A percentile compares a stretch with the other conserved stretches of the same genome.
phyloP scores from a whole-genome alignment of 208 protist species.

The Crithidia sp. region DNA sequence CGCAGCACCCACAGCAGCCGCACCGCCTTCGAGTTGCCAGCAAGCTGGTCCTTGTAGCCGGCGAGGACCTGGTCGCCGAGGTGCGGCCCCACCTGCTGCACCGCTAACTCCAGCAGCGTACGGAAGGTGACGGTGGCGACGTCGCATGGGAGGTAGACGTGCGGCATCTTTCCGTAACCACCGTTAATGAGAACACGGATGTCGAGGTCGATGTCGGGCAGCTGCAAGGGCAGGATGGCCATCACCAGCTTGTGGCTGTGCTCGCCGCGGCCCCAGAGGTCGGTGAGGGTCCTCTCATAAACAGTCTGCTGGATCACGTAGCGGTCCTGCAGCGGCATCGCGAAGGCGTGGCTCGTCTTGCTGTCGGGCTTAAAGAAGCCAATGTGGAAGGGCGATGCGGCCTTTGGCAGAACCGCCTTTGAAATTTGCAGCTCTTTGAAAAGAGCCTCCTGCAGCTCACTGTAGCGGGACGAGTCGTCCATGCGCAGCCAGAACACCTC shows the following conservation, averaged over 20 bases:
- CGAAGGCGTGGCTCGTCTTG: constrained; percentile 22
- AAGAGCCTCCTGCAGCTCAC: constrained; percentile 31
- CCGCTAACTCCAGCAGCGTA: constrained; percentile 28
- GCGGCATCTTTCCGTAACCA: constrained; percentile 49
- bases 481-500: constrained; percentile 30
- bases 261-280: constrained; percentile 25
- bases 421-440: constrained; percentile 19
- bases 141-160: constrained; percentile 39
- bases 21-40: constrained; percentile 9
- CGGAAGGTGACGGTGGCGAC: constrained; percentile 28
- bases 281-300: constrained; percentile 20
- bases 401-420: constrained; percentile 4
- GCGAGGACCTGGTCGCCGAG: constrained; percentile 12
- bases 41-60: constrained; percentile 23
- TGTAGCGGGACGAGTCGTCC: constrained; percentile 30
- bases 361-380: constrained; percentile 36
- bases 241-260: constrained; percentile 41
- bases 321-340: constrained; percentile 15
- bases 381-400: constrained; percentile 35
- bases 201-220: constrained; percentile 25
- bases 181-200: constrained; percentile 42
- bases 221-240: constrained; percentile 45
- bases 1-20: constrained; percentile 37
- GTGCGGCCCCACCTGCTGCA: constrained; percentile 37
- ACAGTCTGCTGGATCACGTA: constrained; percentile 4